Conservation (phyloP, 257 asterid species). For the Coffea canephora region DNA sequence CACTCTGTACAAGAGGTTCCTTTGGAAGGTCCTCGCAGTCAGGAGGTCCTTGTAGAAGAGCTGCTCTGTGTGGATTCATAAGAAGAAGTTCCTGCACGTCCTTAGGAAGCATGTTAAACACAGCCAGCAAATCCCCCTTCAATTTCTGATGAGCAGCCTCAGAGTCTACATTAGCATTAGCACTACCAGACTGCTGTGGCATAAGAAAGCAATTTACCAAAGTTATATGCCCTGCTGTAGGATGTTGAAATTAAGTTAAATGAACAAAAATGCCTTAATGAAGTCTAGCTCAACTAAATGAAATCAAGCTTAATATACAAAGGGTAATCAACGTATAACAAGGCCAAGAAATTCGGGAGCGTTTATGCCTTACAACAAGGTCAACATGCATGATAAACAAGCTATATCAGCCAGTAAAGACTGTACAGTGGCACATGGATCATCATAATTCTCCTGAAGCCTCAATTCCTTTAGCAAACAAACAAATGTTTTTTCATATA, state of each 20-base stretch:
- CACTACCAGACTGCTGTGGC: conserved; percentile 51
- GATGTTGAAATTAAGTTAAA: neutral
- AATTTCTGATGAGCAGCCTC: conserved; percentile 61
- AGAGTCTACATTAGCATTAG: conserved; percentile 48
- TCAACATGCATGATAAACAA: neutral
- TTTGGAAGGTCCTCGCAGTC: conserved; percentile 25
- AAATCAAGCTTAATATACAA: neutral
- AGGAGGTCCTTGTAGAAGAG: conserved; percentile 46
- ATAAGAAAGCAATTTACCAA: conserved; percentile 22
- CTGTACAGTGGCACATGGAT: neutral
- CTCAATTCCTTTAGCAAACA: neutral
- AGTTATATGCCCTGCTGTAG: neutral
- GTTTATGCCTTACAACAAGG: neutral
- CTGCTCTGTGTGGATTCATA: conserved; percentile 75
- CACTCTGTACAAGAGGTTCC: conserved; percentile 22
- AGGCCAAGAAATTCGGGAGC: neutral
- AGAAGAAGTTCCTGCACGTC: conserved; percentile 84
- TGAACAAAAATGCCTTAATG: neutral
- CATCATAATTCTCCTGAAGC: neutral
- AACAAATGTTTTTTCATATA: no score
- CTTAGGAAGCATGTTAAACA: conserved; percentile 65
- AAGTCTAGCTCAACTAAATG: neutral
- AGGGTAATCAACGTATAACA: neutral
- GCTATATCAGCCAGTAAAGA: neutral
- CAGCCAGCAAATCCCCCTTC: conserved; percentile 71